Evolutionary conservation across 495 filamentous ascomycete species (phyloP), one percentile per base, ranked within the genome.

Genomic region (Hyaloscypha finlandica): DNA sequence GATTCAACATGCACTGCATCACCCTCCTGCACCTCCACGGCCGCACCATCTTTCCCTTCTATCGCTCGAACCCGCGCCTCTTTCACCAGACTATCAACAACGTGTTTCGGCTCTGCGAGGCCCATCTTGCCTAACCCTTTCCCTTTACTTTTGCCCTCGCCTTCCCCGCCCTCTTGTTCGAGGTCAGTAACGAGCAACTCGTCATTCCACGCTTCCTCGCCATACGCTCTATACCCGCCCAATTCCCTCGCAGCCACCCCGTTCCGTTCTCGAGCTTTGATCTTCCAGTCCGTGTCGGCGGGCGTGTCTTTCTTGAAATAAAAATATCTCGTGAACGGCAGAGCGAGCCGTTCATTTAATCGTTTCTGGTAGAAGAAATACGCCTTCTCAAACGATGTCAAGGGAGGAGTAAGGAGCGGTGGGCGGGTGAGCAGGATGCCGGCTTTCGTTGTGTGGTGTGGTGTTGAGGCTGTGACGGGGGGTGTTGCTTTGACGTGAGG

Each of bases 321-420:
- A 79, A 97, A 95, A 76, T 91, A 93, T 61, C 90, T 86, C 20
- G 89, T 90, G 81, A 99, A 99, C 2, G 94, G 94, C 9, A 94
- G 83, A 12, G 88, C 86, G 35, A 97, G 83, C 12, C 95, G 92
- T 81, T 99, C 95, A 78, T 99, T 97, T 61, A 99, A 84, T 14
- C 95, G 93, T 67, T 92, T 92, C 80, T 99, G 95, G 81, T 99
- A 99, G 77, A 98, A 92, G 82, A 89, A 95, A 81, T 86, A 97
- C 60, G 94, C 83, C 76, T 92, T 89, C 78, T 99, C 95, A 77
- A 99, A 98, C 14, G 90, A 83, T 37, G 88, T 89, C 20, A 92
- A 89, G 59, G 89, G 82, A 67, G 90, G 90, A 60, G 96, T 98
- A 69, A 99, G 83, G 59, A 93, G 79, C 9, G 95, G 95, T 6